Evolutionary conservation across 768 basidiomycete genomes (phyloP).

Genomic region (Galerina sulciceps): DNA sequence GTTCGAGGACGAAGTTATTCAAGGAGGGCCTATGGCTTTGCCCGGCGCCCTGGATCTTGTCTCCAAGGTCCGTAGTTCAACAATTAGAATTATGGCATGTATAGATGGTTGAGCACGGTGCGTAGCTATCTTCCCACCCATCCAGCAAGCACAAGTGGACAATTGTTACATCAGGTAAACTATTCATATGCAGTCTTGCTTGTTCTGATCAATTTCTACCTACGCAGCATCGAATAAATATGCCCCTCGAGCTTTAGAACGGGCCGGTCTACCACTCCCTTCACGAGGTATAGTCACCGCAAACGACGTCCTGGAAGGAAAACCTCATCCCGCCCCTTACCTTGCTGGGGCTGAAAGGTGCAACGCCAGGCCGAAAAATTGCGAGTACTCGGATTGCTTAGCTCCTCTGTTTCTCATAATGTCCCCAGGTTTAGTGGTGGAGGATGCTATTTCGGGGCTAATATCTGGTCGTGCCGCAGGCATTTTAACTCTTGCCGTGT

Average conservation of each 20-base stretch:
- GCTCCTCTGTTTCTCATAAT: not conserved
- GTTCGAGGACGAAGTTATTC: constrained; percentile 78
- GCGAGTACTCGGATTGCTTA: constrained; percentile 37
- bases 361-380: constrained; percentile 58
- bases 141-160: constrained; percentile 61
- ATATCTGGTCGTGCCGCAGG: constrained; percentile 78
- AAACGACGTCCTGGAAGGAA: constrained; percentile 71
- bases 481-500: constrained; percentile 77
- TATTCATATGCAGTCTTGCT: not conserved
- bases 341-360: constrained; percentile 71
- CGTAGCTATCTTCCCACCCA: constrained; percentile 33
- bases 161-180: constrained; percentile 79
- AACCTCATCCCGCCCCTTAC: constrained; percentile 91
- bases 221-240: constrained; percentile 72
- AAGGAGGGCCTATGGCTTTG: constrained; percentile 63
- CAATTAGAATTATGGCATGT: not conserved
- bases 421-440: constrained; percentile 75
- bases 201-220: not conserved
- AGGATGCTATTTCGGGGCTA: constrained; percentile 88
- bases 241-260: constrained; percentile 66
- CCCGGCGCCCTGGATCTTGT: constrained; percentile 69
- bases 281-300: constrained; percentile 70
- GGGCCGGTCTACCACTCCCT: constrained; percentile 64
- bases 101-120: not conserved
- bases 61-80: constrained; percentile 47